Conservation (phyloP, 768 basidiomycete genomes). For the Gloeopeniophorella convolvens region DNA sequence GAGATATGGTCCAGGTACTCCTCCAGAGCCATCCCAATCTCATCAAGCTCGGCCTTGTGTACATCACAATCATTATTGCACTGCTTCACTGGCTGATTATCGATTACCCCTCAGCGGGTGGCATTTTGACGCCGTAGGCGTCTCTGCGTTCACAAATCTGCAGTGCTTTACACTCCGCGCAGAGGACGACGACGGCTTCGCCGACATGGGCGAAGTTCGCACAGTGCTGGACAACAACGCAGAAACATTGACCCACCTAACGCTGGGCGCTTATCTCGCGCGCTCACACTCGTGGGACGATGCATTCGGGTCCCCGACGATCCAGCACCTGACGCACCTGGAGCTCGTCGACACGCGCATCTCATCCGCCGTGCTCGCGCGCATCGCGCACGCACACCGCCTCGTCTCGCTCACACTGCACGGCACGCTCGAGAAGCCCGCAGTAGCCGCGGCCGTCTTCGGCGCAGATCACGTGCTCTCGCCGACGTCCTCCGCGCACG, state of each 20-base stretch:
- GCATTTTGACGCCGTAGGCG: constrained; percentile 69
- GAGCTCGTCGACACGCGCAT: constrained; percentile 68
- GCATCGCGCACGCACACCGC: constrained; percentile 56
- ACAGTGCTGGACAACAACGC: constrained; percentile 57
- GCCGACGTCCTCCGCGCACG: no score
- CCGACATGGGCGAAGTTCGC: constrained; percentile 63
- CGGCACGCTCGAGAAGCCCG: constrained; percentile 56
- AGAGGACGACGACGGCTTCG: constrained; percentile 65
- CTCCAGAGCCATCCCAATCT: constrained; percentile 48
- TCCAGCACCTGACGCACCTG: constrained; percentile 61
- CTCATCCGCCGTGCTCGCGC: constrained; percentile 52
- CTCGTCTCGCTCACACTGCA: constrained; percentile 59
- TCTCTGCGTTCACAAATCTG: constrained; percentile 53
- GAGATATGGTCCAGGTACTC: constrained; percentile 58
- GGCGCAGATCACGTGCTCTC: constrained; percentile 55
- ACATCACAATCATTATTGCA: constrained; percentile 18
- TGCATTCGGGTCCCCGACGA: constrained; percentile 55
- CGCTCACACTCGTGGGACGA: constrained; percentile 62
- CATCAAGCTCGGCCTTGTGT: constrained; percentile 55
- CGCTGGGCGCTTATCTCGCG: constrained; percentile 62
- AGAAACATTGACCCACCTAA: constrained; percentile 50
- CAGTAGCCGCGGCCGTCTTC: constrained; percentile 52
- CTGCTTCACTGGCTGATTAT: neutral
- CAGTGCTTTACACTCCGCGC: constrained; percentile 62
- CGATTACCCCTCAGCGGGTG: constrained; percentile 40